Evolutionary conservation across 2,329 filamentous ascomycete genomes (phyloP), one percentile per base, ranked within the genome.

Genomic region (Talaromyces pinophilus): DNA sequence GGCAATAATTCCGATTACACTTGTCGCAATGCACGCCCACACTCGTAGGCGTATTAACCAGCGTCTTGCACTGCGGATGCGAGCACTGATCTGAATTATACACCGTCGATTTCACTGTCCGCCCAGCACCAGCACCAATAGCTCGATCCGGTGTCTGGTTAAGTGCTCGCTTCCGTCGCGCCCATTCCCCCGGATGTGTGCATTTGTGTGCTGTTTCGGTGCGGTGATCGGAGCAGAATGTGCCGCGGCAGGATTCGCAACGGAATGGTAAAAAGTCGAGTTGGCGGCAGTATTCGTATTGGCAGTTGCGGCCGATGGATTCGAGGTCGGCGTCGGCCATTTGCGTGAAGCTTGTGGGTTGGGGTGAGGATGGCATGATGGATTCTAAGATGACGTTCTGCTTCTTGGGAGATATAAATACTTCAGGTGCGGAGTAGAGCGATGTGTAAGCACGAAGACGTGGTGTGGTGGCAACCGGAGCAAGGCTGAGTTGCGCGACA

Each of bases 251-350:
- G 71, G 91, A 95, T 77, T 96, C 92, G 82, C 95, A 99, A 75
- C 88, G 86, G 79, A 98, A 98, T 3, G 95, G 95, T 4, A 99
- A 87, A 79, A 99, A 98, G 80, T 98, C 95, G 68, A 98, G 91
- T 76, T 95, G 91, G 77, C 93, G 90, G 84, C 95, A 99, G 84
- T 92, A 96, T 70, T 90, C 84, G 80, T 91, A 90, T 78, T 97
- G 88, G 85, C 95, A 99, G 83, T 97, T 93, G 69, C 87, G 87
- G 79, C 95, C 95, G 72, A 98, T 90, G 28, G 93, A 86, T 73
- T 92, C 90, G 59, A 93, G 90, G 80, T 97, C 93, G 73, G 88
- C 86, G 74, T 90, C 84, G 6, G 66, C 65, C 65, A 67, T 67
- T 71, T 79, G 74, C 3, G 77, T 79, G 70, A 74, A 79, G 62